Evolutionary conservation across 768 basidiomycete genomes (phyloP).

Genomic region (Tylopilus sp.): DNA sequence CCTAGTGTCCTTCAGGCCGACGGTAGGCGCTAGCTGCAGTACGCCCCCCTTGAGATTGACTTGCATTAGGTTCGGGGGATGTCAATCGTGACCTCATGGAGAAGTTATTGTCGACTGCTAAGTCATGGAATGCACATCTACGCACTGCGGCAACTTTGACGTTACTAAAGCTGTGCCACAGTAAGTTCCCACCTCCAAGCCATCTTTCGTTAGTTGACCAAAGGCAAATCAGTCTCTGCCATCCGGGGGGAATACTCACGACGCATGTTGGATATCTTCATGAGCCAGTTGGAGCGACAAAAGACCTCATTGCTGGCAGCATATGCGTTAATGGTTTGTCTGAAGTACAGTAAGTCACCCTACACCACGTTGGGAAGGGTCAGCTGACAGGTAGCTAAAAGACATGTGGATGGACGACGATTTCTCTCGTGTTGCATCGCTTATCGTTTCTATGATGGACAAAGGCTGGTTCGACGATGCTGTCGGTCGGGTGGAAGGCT

Average conservation of each 20-base stretch:
- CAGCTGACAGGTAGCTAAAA: not conserved
- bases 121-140: not conserved
- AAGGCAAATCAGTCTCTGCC: not conserved
- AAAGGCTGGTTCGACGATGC: no score
- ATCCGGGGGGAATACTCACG: not conserved
- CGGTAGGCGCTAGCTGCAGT: not conserved
- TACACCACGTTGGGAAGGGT: not conserved
- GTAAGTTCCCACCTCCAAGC: not conserved
- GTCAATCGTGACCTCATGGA: not conserved
- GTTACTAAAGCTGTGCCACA: constrained; percentile 6
- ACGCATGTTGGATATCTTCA: not conserved
- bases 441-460: not conserved
- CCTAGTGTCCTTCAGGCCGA: not conserved
- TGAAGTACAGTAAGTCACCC: not conserved
- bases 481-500: no score
- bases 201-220: not conserved
- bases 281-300: not conserved
- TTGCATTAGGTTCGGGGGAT: not conserved
- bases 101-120: not conserved
- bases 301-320: constrained; percentile 6
- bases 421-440: not conserved
- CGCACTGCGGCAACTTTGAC: constrained; percentile 8
- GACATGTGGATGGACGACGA: not conserved
- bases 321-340: constrained; percentile 4
- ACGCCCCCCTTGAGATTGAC: not conserved